Conservation (phyloP, 768 basidiomycete species). For the Tricholoma hemisulphureum region DNA sequence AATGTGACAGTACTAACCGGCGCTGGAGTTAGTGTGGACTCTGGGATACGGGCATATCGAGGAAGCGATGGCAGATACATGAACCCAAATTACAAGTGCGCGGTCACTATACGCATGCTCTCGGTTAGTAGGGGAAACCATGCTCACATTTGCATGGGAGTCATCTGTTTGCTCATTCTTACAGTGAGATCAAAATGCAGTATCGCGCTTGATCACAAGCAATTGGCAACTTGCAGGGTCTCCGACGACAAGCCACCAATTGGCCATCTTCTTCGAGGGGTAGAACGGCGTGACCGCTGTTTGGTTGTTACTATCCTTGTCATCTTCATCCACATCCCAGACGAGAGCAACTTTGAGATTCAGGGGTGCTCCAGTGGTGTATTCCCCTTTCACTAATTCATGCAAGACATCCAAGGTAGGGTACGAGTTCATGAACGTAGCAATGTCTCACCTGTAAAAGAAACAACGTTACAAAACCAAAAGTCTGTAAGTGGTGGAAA, state of each 20-base stretch:
- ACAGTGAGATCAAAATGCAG: no score
- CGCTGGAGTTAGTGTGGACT: conserved; percentile 94
- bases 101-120: conserved; percentile 7
- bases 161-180: no score
- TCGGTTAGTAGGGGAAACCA: no score
- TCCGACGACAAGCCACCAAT: conserved; percentile 98
- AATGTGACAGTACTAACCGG: conserved; percentile 78
- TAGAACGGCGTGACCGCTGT: conserved; percentile 89
- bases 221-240: conserved; percentile 77
- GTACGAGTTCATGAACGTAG: conserved; percentile 94
- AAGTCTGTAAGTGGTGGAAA: no score
- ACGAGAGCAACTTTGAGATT: conserved; percentile 74
- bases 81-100: conserved; percentile 87
- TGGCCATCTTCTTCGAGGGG: conserved; percentile 85
- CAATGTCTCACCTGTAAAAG: conserved; percentile 79
- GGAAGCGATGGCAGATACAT: conserved; percentile 83
- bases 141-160: no score
- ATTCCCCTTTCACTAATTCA: conserved; percentile 80
- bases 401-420: conserved; percentile 92
- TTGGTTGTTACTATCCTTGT: conserved; percentile 65
- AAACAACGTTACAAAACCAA: conserved; percentile 31
- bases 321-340: conserved; percentile 79
- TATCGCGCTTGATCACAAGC: conserved; percentile 77
- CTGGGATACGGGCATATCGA: conserved; percentile 92
- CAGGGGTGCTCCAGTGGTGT: conserved; percentile 85